phyloP scores from a whole-genome alignment of 495 filamentous ascomycete species.

The Pyronema domesticum region DNA sequence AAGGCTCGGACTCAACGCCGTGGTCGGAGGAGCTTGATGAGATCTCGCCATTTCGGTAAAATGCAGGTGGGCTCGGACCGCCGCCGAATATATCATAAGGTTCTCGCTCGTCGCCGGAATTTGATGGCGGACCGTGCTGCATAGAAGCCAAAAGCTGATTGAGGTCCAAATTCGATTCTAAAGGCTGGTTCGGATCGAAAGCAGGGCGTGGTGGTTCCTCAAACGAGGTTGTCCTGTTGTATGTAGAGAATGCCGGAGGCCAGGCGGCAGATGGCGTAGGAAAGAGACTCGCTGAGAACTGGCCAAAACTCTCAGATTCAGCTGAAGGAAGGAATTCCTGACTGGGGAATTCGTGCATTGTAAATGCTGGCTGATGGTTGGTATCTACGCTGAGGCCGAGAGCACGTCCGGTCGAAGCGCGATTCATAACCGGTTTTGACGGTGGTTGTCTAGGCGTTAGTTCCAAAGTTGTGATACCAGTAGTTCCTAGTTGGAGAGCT shows the following conservation, averaged over 20 bases:
- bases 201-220: constrained; percentile 10
- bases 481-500: constrained; percentile 18
- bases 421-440: constrained; percentile 11
- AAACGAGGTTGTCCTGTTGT: constrained; percentile 13
- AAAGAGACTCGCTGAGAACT: constrained; percentile 22
- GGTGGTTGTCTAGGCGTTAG: constrained; percentile 19
- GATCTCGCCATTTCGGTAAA: constrained; percentile 14
- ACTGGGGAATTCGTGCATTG: constrained; percentile 17
- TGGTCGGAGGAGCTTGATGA: constrained; percentile 24
- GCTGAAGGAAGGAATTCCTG: constrained; percentile 22
- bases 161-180: constrained; percentile 14
- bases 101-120: constrained; percentile 23
- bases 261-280: constrained; percentile 22
- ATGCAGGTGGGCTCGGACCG: constrained; percentile 13
- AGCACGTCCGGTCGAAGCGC: constrained; percentile 10
- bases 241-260: constrained; percentile 18
- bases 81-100: constrained; percentile 19
- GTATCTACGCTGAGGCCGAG: constrained; percentile 22
- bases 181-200: constrained; percentile 12
- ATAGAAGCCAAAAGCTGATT: constrained; percentile 4
- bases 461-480: constrained; percentile 21
- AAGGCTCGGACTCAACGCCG: constrained; percentile 20
- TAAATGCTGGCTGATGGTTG: constrained; percentile 16
- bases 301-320: constrained; percentile 16
- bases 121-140: constrained; percentile 12